Evolutionary conservation across 257 asterid genomes (phyloP).

Genomic region (Rauvolfia tetraphylla): DNA sequence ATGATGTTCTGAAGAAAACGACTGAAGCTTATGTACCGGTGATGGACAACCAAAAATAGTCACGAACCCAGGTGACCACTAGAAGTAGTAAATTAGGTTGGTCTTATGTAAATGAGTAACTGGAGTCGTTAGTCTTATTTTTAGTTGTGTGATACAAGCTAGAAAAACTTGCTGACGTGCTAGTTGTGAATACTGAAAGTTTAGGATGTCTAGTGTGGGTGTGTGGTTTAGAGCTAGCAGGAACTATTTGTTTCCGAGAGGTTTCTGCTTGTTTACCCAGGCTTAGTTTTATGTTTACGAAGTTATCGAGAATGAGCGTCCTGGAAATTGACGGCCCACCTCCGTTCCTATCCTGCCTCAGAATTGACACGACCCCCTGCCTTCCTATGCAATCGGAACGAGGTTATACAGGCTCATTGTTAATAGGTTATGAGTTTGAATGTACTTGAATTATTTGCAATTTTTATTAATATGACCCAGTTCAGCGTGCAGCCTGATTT

Average conservation of each 20-base stretch:
- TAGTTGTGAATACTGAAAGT: neutral
- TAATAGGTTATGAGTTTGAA: too few species aligned
- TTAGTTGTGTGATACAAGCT: too few species aligned
- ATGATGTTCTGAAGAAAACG: slow-evolving; percentile 44
- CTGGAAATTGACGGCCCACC: neutral
- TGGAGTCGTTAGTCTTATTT: neutral
- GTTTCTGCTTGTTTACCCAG: neutral
- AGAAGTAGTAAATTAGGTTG: neutral
- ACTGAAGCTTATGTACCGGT: slow-evolving; percentile 43
- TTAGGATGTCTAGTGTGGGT: neutral
- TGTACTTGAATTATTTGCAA: too few species aligned
- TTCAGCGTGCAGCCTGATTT: neutral
- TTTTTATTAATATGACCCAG: neutral
- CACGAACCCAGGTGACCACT: slow-evolving; percentile 24
- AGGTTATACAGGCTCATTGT: too few species aligned
- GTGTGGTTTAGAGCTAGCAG: neutral
- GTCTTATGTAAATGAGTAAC: slow-evolving; percentile 3
- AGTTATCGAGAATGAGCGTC: neutral
- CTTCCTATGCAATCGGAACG: too few species aligned
- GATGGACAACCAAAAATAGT: slow-evolving; percentile 43
- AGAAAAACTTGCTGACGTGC: neutral
- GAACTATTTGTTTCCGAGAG: neutral
- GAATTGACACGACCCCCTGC: neutral
- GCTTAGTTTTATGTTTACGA: neutral
- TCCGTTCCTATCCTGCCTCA: neutral